Evolutionary conservation across 306 rosid species (phyloP), one percentile per base, ranked within the genome.

Genomic region (Nissolia schottii): DNA sequence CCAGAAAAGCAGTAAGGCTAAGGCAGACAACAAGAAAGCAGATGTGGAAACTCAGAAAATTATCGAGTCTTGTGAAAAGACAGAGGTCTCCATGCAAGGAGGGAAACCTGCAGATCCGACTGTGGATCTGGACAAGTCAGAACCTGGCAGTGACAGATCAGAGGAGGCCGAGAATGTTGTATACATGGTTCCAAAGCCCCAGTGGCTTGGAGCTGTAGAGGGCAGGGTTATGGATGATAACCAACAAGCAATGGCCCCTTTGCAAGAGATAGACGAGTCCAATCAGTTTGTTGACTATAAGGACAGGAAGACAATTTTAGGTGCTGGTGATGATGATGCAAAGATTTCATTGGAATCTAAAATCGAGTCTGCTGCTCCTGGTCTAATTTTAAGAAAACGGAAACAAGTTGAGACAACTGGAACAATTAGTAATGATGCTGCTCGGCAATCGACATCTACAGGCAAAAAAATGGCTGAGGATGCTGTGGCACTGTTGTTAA

Each of bases 401-500:
- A 94, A 91, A 85, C 86, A 86, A 67, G 88, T 82, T 34, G 86
- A 87, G 41, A 81, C 76, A 63, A 70, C 78, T 51, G 84, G 81
- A 74, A 73, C 77, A 25, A 77, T 53, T 56, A 63, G 46, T 50
- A 16, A 54, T 15, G 87, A 79, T 78, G 76, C 76, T 67, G 22
- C 79, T 62, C 82, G 74, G 72, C 85, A 67, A 79, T 38, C 18
- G 11, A 46, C 87, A 14, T 78, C 94, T 56, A 80, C 91, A 14
- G 87, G 81, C 11, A 89, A 76, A 81, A 74, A 91, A 19, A 71
- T 57, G 77, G 98, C 91, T 27, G 93, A 91, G 85, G 95, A 94
- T 84, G 98, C 97, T 25, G 98, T 94, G 78, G 97, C 97, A n/a
- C 68, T 94, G 43, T 63, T 94, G 80, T 81, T 94, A 37, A 94